Evolutionary conservation across 495 filamentous ascomycete genomes (phyloP), one percentile per base, ranked within the genome.

Genomic region (Bacidia gigantensis): DNA sequence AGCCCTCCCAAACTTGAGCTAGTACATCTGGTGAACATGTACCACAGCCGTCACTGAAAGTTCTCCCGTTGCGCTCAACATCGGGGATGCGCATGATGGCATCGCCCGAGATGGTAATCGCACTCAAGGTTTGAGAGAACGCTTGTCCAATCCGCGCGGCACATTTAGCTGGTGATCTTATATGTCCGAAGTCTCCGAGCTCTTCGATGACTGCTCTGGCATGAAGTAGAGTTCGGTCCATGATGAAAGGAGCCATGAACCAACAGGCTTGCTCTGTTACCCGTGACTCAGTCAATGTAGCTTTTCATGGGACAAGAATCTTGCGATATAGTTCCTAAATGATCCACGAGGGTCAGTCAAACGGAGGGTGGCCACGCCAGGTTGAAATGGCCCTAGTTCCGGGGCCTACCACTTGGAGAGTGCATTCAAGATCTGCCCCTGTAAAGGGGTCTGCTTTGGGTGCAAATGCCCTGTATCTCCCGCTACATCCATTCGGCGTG

Each of bases 81-180:
- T 73, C 81, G 0, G 50, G 54, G 0, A 80, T 73, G 0, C 0
- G 25, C 18, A 2, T 9, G 46, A 59, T 35, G 0, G 66, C 63
- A 17, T 67, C 32, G 3, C 70, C 54, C 2, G 67, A 57, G 1
- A 86, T 58, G 0, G 72, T 56, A 23, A 76, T 68, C 0, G 81
- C 67, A 26, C 64, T 67, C 0, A 67, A 72, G 0, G 87, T 92
- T 52, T 92, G 83, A 0, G 86, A 84, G 49, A 92, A 92, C 0
- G 84, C 80, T 58, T 92, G 87, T 0, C 87, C 87, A 32, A 92
- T 89, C 26, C 86, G 70, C 0, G 87, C 87, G 0, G 87, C 87
- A 50, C 83, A 87, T 52, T 77, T 80, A 0, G 87, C 86, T 0
- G 86, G 83, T 2, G 71, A 81, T 3, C 65, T 67, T 41, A 92